Base-by-base conservation (phyloP, 495 filamentous ascomycete genomes). In the Aspergillus saccharolyticus region DNA sequence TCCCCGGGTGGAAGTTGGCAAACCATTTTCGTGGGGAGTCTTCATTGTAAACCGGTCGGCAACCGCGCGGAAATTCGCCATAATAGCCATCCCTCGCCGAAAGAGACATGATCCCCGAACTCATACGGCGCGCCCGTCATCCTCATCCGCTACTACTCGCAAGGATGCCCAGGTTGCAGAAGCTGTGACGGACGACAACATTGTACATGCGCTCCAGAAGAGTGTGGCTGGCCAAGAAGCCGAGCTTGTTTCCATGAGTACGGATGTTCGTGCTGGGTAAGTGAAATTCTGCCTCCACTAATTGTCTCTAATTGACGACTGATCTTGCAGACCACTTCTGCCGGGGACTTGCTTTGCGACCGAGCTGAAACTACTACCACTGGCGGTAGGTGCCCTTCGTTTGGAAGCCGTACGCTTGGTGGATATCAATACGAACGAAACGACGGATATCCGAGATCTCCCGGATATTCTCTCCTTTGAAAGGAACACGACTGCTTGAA, bases 41-140 rank as follows among this genome's bases (percentile, higher is more conserved):
- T 91, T 96, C 66, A 84, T 97, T 19, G 88, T 96, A 51, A 97
- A 97, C 69, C 87, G 89, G 39, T 87, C 82, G 25, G 68, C 74
- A 45, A 68, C 76, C 21, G 72, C 86, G 25, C 85, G 89, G 10
- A 95, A 92, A 65, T 82, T 97, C 22, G 86, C 89, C 7, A 78
- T 97, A 19, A 70, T 88, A n/a, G 86, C 85, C 2, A 82, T 96
- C 22, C 89, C 90, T 0, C 88, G 86, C 58, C 80, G 90, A n/a
- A 85, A 87, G 53, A 80, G 84, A 39, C 80, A 83, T 42, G 86
- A 90, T 42, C 70, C 80, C 28, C 79, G 84, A n/a, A 83, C 83
- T 4, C 79, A 84, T 65, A 67, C 70, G n/a, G 65, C 77, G 9
- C 75, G 76, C 30, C 70, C 77, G 44, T 80, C 78, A 0, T 71